Evolutionary conservation across 164 flowering plant species (phyloP).

Genomic region (Tetracentron sinense): DNA sequence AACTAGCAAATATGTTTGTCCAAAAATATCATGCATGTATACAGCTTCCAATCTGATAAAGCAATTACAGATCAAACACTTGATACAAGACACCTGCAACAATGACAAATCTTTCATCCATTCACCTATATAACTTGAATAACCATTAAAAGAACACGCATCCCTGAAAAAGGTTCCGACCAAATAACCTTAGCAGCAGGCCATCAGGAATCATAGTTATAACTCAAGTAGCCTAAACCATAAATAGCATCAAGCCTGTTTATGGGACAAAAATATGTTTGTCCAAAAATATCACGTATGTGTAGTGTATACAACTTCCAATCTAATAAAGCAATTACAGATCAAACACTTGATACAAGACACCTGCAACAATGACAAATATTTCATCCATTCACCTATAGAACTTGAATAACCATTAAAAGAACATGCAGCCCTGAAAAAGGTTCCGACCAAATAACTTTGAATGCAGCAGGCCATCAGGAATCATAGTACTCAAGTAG

Average conservation of each 20-base stretch:
- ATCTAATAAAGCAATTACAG: background rate
- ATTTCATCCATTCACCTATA: too few species aligned
- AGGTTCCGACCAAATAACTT: background rate
- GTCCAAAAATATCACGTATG: too few species aligned
- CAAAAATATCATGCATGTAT: background rate
- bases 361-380: background rate
- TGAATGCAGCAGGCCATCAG: background rate
- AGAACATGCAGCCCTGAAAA: background rate
- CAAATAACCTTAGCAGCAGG: too few species aligned
- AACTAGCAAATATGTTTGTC: background rate
- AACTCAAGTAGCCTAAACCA: too few species aligned
- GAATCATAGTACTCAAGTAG: background rate
- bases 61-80: background rate
- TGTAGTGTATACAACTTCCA: background rate
- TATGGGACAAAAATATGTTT: too few species aligned
- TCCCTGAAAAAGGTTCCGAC: too few species aligned
- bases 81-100: background rate
- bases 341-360: background rate
- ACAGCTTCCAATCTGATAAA: background rate
- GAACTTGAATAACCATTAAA: too few species aligned
- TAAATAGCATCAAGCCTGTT: too few species aligned
- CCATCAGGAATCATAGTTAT: too few species aligned
- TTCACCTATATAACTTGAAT: too few species aligned
- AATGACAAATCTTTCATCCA: background rate
- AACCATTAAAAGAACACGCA: too few species aligned